Evolutionary conservation across 108 stramenopile species (phyloP), one percentile per base, ranked within the genome.

Genomic region (Fistulifera pelliculosa): DNA sequence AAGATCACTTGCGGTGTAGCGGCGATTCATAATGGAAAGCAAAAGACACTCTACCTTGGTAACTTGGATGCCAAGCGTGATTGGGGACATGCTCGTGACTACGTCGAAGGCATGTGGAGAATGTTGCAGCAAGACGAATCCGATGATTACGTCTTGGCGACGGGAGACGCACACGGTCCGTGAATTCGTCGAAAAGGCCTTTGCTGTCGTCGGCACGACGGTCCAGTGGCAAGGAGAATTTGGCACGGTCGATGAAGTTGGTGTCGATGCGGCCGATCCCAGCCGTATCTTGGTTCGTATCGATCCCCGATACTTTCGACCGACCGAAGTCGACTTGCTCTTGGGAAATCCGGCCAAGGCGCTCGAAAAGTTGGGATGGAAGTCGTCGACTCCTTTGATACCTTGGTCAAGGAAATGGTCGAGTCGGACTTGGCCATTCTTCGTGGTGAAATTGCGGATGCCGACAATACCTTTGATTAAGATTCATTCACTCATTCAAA

Each of bases 11-110:
- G 78, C 18, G 92, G 87, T 27, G 95, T 98, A 0, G 96, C 94
- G 14, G 73, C 79, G 42, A 99, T 99, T 68, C 62, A 71, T 27
- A 60, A 65, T 40, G 94, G 94, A 41, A 31, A 79, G 62, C 87
- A 96, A 52, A 89, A 95, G 67, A 74, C 66, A 47, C 66, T 99
- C 28, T 96, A 80, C 67, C 87, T 99, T 38, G 98, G 98, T 47
- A 98, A 98, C 76, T 76, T 97, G 64, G 95, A 98, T 75, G 77
- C 97, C 53, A 95, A 98, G 78, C 91, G 98, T 64, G 98, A 99
- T 81, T 99, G 98, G 98, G 98, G 98, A 50, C 96, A 97, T 75
- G 98, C 98, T 6, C 86, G 84, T 61, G 98, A 99, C 71, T 99
- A 99, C 72, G 86, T 99, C 26, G 84, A 95, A 70, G 98, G 98